Evolutionary conservation across 2,329 filamentous ascomycete genomes (phyloP).

Genomic region (Ascosphaera apis): DNA sequence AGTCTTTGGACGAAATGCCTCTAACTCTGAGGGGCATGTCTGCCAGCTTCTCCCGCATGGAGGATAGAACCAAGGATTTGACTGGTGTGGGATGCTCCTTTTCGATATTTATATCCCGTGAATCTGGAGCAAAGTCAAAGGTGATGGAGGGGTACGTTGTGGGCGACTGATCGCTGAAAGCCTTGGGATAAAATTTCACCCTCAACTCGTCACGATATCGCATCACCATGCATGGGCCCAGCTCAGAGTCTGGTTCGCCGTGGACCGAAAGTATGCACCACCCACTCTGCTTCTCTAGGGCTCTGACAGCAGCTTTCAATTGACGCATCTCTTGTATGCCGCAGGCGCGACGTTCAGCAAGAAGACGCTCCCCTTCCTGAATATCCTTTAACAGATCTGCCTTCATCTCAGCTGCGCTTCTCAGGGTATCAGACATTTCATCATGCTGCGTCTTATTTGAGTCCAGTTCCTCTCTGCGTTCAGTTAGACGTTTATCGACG

Average conservation of each 20-base stretch:
- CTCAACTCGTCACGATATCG: constrained; percentile 19
- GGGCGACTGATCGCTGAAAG: constrained; percentile 11
- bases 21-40: too few relatives aligned
- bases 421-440: constrained; percentile 42
- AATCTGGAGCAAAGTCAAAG: too few relatives aligned
- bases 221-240: constrained; percentile 18
- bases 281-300: constrained; percentile 19
- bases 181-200: constrained; percentile 19
- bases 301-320: constrained; percentile 39
- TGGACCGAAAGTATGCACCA: constrained; percentile 21
- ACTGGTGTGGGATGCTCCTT: constrained; percentile 17
- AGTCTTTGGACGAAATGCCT: constrained; percentile 15
- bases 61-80: constrained; percentile 19
- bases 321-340: constrained; percentile 55
- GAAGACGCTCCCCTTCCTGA: constrained; percentile 54
- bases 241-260: constrained; percentile 8
- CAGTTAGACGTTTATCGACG: constrained; percentile 22
- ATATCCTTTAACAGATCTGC: constrained; percentile 50
- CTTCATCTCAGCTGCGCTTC: constrained; percentile 42
- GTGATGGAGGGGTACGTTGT: too few relatives aligned
- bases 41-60: too few relatives aligned
- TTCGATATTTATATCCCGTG: too few relatives aligned
- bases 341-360: constrained; percentile 79
- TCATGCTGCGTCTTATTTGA: constrained; percentile 43
- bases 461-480: constrained; percentile 44